Percentiles rank a stretch among this genome's conserved stretches.
These are phyloP conservation scores for Talaromyces albobiverticillius DNA, from an alignment of 2,329 filamentous ascomycete species.

Conservation along the genomic window DNA sequence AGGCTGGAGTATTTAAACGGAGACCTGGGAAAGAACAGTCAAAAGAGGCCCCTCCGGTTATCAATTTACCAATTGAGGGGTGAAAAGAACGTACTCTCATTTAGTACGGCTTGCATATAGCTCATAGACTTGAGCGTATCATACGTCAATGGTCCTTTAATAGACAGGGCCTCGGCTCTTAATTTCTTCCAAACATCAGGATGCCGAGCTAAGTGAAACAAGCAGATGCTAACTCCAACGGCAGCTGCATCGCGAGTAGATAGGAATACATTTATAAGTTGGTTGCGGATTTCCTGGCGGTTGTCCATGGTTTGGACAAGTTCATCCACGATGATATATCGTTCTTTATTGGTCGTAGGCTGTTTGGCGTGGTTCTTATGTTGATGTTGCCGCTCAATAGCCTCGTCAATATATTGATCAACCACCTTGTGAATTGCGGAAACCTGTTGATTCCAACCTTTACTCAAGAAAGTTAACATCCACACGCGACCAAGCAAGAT, in stretches of 20 bases:
- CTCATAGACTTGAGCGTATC: not conserved
- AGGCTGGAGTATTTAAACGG: conserved; percentile 1
- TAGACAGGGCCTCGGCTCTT: conserved; percentile 4
- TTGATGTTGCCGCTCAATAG: not conserved
- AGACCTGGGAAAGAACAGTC: too few relatives aligned
- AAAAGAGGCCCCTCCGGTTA: too few relatives aligned
- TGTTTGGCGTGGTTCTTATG: not conserved
- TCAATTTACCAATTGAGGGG: too few relatives aligned
- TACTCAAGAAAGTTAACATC: conserved; percentile 4
- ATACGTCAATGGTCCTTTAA: not conserved
- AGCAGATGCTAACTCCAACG: conserved; percentile 30
- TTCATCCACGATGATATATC: conserved; percentile 3
- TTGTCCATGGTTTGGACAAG: not conserved
- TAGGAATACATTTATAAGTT: conserved; percentile 51
- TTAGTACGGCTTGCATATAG: conserved; percentile 9
- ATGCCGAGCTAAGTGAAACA: conserved; percentile 38
- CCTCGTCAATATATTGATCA: conserved; percentile 8
- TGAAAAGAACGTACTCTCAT: conserved; percentile 8
- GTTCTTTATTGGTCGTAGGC: too few relatives aligned
- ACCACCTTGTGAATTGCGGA: not conserved
- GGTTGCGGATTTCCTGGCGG: conserved; percentile 23
- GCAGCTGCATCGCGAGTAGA: conserved; percentile 54
- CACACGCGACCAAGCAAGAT: conserved; percentile 8
- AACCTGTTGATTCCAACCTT: not conserved
- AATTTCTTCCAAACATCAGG: conserved; percentile 14